Evolutionary conservation across 2,329 filamentous ascomycete species (phyloP), one percentile per base, ranked within the genome.

Genomic region (Cryphonectria naterciae): DNA sequence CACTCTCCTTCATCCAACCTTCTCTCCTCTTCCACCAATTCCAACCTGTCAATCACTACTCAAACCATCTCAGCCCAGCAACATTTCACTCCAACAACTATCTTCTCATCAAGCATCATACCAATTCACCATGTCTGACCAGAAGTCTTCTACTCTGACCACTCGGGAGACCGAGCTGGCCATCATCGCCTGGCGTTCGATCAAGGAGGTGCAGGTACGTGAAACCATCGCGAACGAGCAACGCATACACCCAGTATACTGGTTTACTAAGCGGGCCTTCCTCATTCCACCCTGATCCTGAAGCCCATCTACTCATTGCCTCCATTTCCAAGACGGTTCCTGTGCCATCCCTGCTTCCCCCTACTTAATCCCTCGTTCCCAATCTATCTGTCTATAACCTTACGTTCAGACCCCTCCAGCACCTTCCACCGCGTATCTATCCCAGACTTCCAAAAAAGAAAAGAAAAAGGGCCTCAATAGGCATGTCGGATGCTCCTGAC

Each of bases 131-230:
- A 70, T 68, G 68, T 65, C 65, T 52, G 19, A 13, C 15, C 17
- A 15, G 1, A 41, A 56, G 35, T 19, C 28, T 32, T 15, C 25
- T 28, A 43, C 37, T 1, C 19, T 70, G 19, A 35, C 65, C 7
- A 17, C 35, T 1, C 69, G 69, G 1, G 69, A 70, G 39, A 17
- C 67, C 4, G 49, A 70, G 69, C 17, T 70, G 1, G 49, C 67
- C 35, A 17, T 70, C 4, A 0, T 8, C 5, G 60, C 49, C 13
- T n/a, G 67, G 49, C 69, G 65, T 5, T 22, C 49, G 4, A 17
- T 32, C 15, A 58, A 70, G 56, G 65, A 64, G 25, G 32, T 56
- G 1, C 67, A 70, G 28, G 68, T 68, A 52, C 35, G 68, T 49
- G 8, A 7, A 1, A 32, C 28, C 25, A 37, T n/a, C 43, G 35